Evolutionary conservation across 1,284 basidiomycete species (phyloP), one percentile per base, ranked within the genome.

Genomic region (Mixia osmundae): DNA sequence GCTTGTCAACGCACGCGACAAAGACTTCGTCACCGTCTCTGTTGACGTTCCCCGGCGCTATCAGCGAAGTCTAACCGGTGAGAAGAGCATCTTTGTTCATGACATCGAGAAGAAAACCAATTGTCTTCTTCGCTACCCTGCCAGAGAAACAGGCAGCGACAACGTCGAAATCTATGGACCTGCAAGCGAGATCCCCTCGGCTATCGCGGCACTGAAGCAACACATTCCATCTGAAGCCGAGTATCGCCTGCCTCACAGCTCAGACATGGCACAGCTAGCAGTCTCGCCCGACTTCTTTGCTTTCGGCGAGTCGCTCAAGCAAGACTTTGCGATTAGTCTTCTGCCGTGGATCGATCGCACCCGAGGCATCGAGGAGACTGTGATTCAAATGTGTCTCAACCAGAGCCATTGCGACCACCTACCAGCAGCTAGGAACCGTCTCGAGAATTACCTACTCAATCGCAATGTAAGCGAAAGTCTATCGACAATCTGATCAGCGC

Each of bases 81-180:
- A 95, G 59, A 94, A 94, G 63, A 74, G 72, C 50, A 87, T 94
- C 49, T 94, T 95, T 57, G 82, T 95, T 43, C 82, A 76, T 50
- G 87, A 97, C 54, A 94, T 95, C 48, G 85, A 95, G 60, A 68
- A 69, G 38, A 95, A 94, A 66, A 95, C 87, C 11, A 91, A 87
- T 54, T 94, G 80, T 33, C 69, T 69, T 28, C 76, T 97, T 30
- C 74, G 79, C 33, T 95, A 95, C 66, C 87, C 89, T 3, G 80
- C 87, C 59, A 87, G 85, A 56, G 87, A 94, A 61, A 72, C 71
- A 5, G 87, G 82, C 3, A 83, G 77, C 30, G 83, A 89, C 50
- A 64, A 79, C 22, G 76, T 97, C 27, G 75, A 71, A 18, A 80
- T 97, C 49, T 95, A 85, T 54, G 89, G 89, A 2, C 89, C 89